Conservation (phyloP, 2,329 filamentous ascomycete species). For the Coniella vitis region DNA sequence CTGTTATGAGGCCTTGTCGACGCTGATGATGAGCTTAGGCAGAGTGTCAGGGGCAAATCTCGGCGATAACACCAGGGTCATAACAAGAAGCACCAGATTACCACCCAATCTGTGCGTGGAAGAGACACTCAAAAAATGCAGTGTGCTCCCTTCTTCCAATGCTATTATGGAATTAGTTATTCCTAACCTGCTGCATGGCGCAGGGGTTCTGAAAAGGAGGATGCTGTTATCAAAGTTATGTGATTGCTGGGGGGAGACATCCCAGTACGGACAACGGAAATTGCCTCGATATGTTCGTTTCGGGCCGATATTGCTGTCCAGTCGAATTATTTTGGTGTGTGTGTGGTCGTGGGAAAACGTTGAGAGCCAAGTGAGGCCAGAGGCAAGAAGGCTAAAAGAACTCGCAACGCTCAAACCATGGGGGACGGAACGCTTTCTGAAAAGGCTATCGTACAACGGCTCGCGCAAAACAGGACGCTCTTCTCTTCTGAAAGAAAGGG, state of each 20-base stretch:
- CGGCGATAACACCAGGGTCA: too few species aligned
- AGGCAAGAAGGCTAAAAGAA: not conserved
- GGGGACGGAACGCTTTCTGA: constrained; percentile 1
- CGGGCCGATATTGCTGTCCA: constrained; percentile 2
- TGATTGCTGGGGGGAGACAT: not conserved
- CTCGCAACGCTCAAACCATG: constrained; percentile 10
- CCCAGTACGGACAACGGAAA: not conserved
- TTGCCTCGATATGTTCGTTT: constrained; percentile 10
- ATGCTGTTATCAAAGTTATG: not conserved
- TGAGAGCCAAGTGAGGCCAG: not conserved
- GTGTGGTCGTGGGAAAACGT: not conserved
- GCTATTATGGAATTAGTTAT: not conserved
- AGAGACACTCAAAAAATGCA: too few species aligned
- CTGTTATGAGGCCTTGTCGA: too few species aligned
- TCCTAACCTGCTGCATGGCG: not conserved
- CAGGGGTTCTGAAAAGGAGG: not conserved
- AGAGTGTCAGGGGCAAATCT: too few species aligned
- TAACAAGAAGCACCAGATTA: too few species aligned
- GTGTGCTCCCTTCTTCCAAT: too few species aligned
- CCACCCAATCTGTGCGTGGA: too few species aligned
- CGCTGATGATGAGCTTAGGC: too few species aligned
- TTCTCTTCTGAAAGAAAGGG: not conserved
- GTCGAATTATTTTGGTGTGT: constrained; percentile 7
- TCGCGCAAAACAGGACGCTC: constrained; percentile 7
- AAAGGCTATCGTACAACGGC: constrained; percentile 15